Evolutionary conservation across 306 rosid species (phyloP), one percentile per base, ranked within the genome.

Genomic region (Hippophae tibetana): DNA sequence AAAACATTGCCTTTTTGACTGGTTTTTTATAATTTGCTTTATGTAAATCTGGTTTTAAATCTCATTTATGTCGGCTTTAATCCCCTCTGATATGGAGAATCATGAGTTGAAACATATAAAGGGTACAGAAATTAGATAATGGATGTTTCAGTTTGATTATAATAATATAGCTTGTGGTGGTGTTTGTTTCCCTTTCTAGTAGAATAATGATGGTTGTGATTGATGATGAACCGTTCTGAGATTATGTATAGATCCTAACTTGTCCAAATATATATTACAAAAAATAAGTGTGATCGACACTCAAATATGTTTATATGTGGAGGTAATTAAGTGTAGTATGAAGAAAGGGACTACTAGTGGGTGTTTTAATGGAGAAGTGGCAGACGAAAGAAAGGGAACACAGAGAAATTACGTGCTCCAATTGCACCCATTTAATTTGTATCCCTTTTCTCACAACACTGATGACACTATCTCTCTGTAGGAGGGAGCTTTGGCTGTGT

Each of bases 351-450:
- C 96, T 96, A 85, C 89, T 6, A 61, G 61, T 71, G 69, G 45
- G 81, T 66, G 61, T 12, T 70, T 72, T 64, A 81, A 81, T 81
- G 88, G 73, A 78, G 80, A 81, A 80, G 93, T 74, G 87, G 88
- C 93, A 85, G 93, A 83, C 78, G 93, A 88, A 58, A 78, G 76
- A 72, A 60, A 62, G 88, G 96, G 79, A 71, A 81, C 95, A 83
- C 58, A 67, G 74, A 66, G 76, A 74, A 74, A 72, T 79, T 79
- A 83, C 84, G 92, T 78, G 88, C 78, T 55, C 74, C 81, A 81
- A 66, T 75, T 63, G 54, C 85, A 78, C 57, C 80, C 80, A 76
- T 83, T 82, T 78, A 72, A 78, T 81, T 59, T 76, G 84, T 76
- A 81, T 51, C 58, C 83, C 70, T 40, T 72, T 69, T 63, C 61